Evolutionary conservation across 345 rosid species (phyloP).

Genomic region (Nasturtium officinale): DNA sequence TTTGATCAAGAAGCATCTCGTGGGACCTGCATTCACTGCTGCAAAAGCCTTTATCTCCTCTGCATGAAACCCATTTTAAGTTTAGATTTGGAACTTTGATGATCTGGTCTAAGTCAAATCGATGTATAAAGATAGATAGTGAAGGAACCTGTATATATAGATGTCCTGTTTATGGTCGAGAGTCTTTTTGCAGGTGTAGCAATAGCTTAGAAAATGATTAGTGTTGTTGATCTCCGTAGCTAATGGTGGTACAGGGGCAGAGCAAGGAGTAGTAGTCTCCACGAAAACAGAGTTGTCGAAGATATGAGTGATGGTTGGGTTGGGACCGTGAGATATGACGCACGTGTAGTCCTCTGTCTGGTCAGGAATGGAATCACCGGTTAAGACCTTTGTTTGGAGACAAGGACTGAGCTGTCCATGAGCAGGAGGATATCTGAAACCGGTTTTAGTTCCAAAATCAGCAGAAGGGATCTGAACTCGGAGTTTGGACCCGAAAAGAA

Average conservation of each 20-base stretch:
- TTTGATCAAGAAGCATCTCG: constrained; percentile 68
- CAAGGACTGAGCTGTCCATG: constrained; percentile 32
- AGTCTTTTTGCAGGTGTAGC: constrained; percentile 72
- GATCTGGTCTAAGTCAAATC: background rate
- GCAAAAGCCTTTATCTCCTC: constrained; percentile 91
- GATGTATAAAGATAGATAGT: background rate
- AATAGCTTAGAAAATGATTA: constrained; percentile 23
- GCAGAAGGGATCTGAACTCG: constrained; percentile 59
- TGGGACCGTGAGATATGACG: constrained; percentile 72
- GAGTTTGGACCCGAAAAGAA: constrained; percentile 58
- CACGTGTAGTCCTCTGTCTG: constrained; percentile 86
- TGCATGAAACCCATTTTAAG: constrained; percentile 40
- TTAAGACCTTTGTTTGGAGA: constrained; percentile 38
- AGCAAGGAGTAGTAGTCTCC: constrained; percentile 39
- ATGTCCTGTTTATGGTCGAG: constrained; percentile 56
- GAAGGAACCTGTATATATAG: constrained; percentile 73
- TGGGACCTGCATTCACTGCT: constrained; percentile 74
- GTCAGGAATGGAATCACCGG: constrained; percentile 51
- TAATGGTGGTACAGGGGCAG: constrained; percentile 13
- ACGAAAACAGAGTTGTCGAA: constrained; percentile 71
- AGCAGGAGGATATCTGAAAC: constrained; percentile 36
- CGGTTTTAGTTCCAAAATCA: constrained; percentile 61
- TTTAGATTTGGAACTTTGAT: constrained; percentile 1
- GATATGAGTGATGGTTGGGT: constrained; percentile 79
- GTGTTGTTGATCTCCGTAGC: background rate